phyloP scores from a whole-genome alignment of 805 yeast species.

The Pichia pseudocactophila region DNA sequence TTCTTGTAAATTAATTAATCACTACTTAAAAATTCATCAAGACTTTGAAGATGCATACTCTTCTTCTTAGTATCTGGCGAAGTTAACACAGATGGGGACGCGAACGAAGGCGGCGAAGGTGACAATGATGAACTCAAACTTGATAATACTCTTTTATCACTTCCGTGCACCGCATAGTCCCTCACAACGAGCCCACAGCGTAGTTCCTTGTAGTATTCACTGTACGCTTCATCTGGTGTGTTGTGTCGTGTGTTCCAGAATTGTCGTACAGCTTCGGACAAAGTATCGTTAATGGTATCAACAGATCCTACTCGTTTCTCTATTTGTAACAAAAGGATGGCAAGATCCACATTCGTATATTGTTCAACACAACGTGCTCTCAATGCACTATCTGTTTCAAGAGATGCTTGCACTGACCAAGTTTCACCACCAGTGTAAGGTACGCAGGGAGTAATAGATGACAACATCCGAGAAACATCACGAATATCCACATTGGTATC shows the following conservation, averaged over 20 bases:
- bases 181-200: background rate
- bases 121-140: too few relatives aligned
- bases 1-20: background rate
- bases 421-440: constrained; percentile 22
- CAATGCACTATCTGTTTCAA: constrained; percentile 8
- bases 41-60: background rate
- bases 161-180: background rate
- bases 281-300: background rate
- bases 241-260: background rate
- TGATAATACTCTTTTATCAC: too few relatives aligned
- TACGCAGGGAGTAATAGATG: constrained; percentile 44
- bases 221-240: background rate
- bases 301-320: constrained; percentile 12
- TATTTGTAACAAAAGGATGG: constrained; percentile 24
- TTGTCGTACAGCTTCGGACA: background rate
- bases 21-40: constrained; percentile 73
- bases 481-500: too few relatives aligned
- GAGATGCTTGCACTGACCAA: constrained; percentile 14
- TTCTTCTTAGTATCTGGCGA: too few relatives aligned
- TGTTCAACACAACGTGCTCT: constrained; percentile 14
- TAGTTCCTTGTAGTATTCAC: background rate
- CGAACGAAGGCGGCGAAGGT: too few relatives aligned
- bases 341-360: constrained; percentile 21
- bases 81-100: too few relatives aligned
- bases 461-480: constrained; percentile 40